phyloP scores from a whole-genome alignment of 148 eudicot species.

The Fagopyrum tataricum region DNA sequence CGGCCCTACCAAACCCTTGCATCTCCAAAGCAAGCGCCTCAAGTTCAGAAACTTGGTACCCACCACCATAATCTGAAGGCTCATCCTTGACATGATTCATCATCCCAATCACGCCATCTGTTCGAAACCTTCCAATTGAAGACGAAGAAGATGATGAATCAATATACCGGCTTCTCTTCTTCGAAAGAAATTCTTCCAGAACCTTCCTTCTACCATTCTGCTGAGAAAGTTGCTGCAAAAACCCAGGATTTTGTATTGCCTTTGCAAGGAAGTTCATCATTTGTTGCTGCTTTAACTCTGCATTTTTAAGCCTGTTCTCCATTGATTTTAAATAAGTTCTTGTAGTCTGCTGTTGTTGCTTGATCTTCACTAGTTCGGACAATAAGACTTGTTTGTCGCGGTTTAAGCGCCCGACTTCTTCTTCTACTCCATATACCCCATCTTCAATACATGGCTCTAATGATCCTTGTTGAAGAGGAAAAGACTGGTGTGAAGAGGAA shows the following conservation, averaged over 20 bases:
- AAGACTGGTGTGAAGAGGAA: constrained; percentile 16
- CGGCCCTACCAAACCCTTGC: constrained; percentile 61
- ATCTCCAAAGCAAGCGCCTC: constrained; percentile 89
- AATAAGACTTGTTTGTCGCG: constrained; percentile 59
- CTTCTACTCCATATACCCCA: constrained; percentile 50
- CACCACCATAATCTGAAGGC: constrained; percentile 42
- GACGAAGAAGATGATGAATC: background rate
- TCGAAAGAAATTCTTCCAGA: constrained; percentile 50
- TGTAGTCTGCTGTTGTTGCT: constrained; percentile 68
- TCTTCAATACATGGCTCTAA: constrained; percentile 53
- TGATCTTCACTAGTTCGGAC: constrained; percentile 69
- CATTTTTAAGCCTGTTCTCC: constrained; percentile 67
- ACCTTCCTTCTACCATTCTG: constrained; percentile 51
- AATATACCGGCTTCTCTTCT: constrained; percentile 53
- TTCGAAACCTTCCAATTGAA: too few species aligned
- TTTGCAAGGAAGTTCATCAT: constrained; percentile 90
- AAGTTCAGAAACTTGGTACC: constrained; percentile 60
- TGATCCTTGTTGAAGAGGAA: constrained; percentile 32
- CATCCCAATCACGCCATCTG: background rate
- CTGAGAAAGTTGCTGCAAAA: constrained; percentile 49
- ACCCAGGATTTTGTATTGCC: constrained; percentile 77
- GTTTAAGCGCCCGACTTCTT: constrained; percentile 50
- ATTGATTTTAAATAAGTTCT: constrained; percentile 51
- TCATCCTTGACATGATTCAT: constrained; percentile 34
- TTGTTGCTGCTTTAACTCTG: constrained; percentile 71